Evolutionary conservation across 1,284 basidiomycete species (phyloP), one percentile per base, ranked within the genome.

Genomic region (Pseudozyma hubeiensis): DNA sequence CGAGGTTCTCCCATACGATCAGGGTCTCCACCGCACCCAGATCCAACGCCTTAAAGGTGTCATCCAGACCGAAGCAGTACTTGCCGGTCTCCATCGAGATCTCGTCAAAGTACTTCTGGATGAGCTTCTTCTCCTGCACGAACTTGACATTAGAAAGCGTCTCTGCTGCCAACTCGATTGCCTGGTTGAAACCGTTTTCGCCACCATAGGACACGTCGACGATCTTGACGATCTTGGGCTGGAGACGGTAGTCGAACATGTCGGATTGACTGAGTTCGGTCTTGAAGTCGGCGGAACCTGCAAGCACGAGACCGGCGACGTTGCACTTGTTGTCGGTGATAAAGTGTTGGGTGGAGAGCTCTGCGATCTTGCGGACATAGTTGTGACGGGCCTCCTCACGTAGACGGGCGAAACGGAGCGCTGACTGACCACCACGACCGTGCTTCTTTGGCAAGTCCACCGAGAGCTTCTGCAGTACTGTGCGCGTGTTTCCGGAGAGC

Each of bases 371-470:
- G 80, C 97, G 92, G 52, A 99, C 95, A 85, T 99, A 99, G 87
- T 99, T 99, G 90, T 99, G 96, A 61, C 97, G 91, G 83, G 97
- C 97, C 87, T 99, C 97, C 84, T 98, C 97, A 85, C 97, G 93
- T 63, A 99, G 90, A 90, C 97, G 96, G 43, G 96, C 93, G 90
- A 99, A 99, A 93, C 97, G 97, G 56, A 99, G 89, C 33, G 97
- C 97, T 66, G 97, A 99, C 87, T 99, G 97, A 87, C 97, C 97
- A 91, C 97, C 97, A 89, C 97, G 96, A 17, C 94, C 94, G 86
- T 99, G 97, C 89, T 99, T 99, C 88, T 99, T 99, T 53, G 97
- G 97, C 19, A 99, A 89, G 87, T 99, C 97, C 84, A 99, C 97
- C 39, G 92, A 94, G 87, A 99, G 97, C 86, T 99, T 99, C 87